These are phyloP conservation scores for Populus pruinosa DNA, from an alignment of 345 rosid genomes.

Conservation along the genomic window DNA sequence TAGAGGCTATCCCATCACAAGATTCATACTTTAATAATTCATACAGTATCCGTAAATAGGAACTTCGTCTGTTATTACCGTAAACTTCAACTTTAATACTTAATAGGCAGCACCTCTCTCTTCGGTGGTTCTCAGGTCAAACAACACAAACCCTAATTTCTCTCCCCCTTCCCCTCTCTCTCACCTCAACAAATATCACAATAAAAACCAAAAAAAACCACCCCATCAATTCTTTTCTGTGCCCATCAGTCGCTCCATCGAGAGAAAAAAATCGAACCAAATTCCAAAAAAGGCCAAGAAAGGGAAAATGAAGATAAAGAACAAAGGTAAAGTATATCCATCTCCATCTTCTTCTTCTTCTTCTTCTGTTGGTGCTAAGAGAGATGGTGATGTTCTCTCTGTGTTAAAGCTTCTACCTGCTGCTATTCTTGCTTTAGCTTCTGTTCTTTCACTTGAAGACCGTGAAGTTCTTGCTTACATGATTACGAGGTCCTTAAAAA, in stretches of 20 bases:
- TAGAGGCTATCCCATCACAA: too few species aligned
- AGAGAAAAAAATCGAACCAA: neutral
- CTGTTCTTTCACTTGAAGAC: slow-evolving; percentile 65
- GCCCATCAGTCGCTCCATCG: neutral
- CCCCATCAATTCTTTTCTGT: neutral
- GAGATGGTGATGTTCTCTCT: slow-evolving; percentile 33
- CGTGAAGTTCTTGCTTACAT: slow-evolving; percentile 86
- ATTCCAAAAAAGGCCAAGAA: neutral
- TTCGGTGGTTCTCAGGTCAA: slow-evolving; percentile 9
- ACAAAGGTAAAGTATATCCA: slow-evolving; percentile 84
- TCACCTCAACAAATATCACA: neutral
- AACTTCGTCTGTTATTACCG: neutral
- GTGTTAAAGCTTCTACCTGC: slow-evolving; percentile 67
- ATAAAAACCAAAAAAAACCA: neutral
- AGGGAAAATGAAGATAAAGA: slow-evolving; percentile 58
- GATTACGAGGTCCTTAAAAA: slow-evolving; percentile 58
- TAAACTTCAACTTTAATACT: neutral
- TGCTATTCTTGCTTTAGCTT: slow-evolving; percentile 61
- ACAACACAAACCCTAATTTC: slow-evolving; percentile 6
- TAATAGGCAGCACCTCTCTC: neutral
- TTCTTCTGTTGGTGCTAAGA: neutral
- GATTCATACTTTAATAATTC: too few species aligned
- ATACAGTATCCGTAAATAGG: too few species aligned
- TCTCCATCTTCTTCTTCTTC: slow-evolving; percentile 44
- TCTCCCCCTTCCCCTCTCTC: neutral